Conservation (phyloP, 1,284 basidiomycete species). For the Austroboletus novae-zelandiae region DNA sequence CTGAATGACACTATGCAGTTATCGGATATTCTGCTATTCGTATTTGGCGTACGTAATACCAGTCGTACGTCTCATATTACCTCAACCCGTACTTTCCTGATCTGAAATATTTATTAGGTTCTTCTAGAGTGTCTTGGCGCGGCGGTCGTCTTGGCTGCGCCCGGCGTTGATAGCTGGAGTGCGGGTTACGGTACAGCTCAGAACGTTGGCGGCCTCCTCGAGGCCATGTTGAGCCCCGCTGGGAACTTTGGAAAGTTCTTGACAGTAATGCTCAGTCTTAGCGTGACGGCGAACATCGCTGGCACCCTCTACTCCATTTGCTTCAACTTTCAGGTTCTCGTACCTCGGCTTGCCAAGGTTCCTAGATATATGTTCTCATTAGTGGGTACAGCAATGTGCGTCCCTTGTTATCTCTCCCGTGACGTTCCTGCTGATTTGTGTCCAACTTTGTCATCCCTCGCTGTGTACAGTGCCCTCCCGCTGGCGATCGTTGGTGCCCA, state of each 20-base stretch:
- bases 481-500: conserved; percentile 68
- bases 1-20: conserved; percentile 36
- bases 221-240: conserved; percentile 68
- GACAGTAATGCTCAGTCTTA: conserved; percentile 79
- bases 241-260: conserved; percentile 85
- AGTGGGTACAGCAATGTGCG: conserved; percentile 76
- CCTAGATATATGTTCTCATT: conserved; percentile 88
- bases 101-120: conserved; percentile 34
- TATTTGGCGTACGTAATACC: conserved; percentile 76
- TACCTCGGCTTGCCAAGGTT: conserved; percentile 64
- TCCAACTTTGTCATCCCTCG: background rate
- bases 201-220: conserved; percentile 73
- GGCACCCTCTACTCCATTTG: conserved; percentile 83
- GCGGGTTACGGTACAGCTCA: conserved; percentile 53
- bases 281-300: conserved; percentile 82
- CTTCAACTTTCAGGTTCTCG: conserved; percentile 77
- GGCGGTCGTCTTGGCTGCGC: conserved; percentile 56
- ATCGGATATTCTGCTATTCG: conserved; percentile 70
- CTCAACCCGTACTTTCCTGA: background rate
- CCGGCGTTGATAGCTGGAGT: conserved; percentile 68
- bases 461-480: conserved; percentile 41
- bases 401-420: conserved; percentile 9
- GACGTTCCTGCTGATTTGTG: conserved; percentile 10
- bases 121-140: conserved; percentile 76
- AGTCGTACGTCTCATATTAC: conserved; percentile 43